Conservation (phyloP, 768 basidiomycete genomes). For the Lactarius hatsudake region DNA sequence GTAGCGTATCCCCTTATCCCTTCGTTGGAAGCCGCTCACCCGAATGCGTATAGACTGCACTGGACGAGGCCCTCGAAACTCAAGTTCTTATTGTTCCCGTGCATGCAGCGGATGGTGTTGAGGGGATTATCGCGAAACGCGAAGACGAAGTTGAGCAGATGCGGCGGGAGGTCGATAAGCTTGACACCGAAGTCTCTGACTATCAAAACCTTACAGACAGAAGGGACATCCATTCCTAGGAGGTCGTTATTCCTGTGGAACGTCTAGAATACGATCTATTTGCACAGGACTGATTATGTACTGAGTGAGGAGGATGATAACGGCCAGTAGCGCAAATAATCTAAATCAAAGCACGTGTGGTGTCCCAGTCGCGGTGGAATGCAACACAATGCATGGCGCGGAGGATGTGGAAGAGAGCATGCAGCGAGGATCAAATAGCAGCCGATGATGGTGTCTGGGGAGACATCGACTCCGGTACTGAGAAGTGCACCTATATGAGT, state of each 20-base stretch:
- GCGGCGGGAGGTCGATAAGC: constrained; percentile 15
- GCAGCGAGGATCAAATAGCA: constrained; percentile 13
- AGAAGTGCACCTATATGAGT: not conserved
- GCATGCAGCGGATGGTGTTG: constrained; percentile 27
- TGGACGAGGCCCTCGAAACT: constrained; percentile 23
- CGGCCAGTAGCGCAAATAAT: not conserved
- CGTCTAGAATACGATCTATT: constrained; percentile 19
- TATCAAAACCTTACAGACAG: constrained; percentile 1
- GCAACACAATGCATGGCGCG: not conserved
- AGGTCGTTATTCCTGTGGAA: not conserved
- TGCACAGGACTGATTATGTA: constrained; percentile 23
- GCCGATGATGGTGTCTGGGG: constrained; percentile 20
- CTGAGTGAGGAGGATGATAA: constrained; percentile 18
- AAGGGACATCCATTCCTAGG: not conserved
- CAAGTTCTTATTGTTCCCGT: constrained; percentile 27
- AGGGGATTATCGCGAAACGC: constrained; percentile 22
- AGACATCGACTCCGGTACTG: constrained; percentile 26
- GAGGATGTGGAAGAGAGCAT: not conserved
- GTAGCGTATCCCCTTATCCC: not conserved
- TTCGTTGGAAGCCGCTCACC: not conserved
- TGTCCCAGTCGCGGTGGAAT: constrained; percentile 1
- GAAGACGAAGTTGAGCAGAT: constrained; percentile 17
- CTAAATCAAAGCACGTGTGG: not conserved
- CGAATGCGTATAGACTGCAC: constrained; percentile 9
- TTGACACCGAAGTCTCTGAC: not conserved